phyloP scores from a whole-genome alignment of 805 yeast species.

The Phaffomyces thermotolerans region DNA sequence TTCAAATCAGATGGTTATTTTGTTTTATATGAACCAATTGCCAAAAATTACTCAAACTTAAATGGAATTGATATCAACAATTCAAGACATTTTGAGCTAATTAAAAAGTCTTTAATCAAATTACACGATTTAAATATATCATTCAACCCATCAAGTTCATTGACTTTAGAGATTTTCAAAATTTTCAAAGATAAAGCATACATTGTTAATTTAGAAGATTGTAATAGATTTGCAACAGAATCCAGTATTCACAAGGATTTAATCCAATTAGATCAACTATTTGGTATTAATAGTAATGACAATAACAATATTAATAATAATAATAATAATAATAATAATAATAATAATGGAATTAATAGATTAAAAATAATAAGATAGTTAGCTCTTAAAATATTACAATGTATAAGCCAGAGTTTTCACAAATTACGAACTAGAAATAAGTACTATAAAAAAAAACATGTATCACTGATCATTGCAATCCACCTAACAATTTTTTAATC shows the following conservation, averaged over 20 bases:
- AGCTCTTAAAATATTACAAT: no score
- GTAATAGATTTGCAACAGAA: constrained; percentile 3
- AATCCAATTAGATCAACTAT: constrained; percentile 9
- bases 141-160: constrained; percentile 13
- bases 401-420: no score
- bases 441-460: no score
- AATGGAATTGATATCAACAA: constrained; percentile 2
- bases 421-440: no score
- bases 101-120: constrained; percentile 12
- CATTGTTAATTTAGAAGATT: constrained; percentile 20
- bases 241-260: constrained; percentile 11
- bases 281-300: neutral
- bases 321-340: no score
- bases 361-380: no score
- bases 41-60: constrained; percentile 9
- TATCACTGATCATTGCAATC: no score
- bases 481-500: no score
- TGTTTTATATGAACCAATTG: constrained; percentile 20
- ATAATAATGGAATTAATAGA: no score
- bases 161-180: constrained; percentile 15
- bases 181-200: constrained; percentile 13
- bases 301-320: no score
- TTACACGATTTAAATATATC: constrained; percentile 18
- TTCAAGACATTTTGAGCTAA: constrained; percentile 11
- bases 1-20: constrained; percentile 23